Evolutionary conservation across 805 yeast genomes (phyloP).

Genomic region (Lipomyces oligophaga): DNA sequence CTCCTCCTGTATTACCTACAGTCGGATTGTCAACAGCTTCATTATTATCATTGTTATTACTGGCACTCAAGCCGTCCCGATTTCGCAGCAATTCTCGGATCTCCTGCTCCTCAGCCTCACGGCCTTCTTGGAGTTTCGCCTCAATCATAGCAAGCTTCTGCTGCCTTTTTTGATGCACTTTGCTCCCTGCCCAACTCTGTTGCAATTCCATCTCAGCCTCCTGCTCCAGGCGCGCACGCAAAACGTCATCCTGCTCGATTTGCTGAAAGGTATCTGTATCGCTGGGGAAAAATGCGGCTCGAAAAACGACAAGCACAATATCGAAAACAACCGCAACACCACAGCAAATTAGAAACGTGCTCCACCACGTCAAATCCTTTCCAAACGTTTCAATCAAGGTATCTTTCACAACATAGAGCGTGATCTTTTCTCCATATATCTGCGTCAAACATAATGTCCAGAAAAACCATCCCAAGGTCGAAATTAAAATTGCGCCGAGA

Average conservation of each 20-base stretch:
- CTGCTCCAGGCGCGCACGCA: conserved; percentile 67
- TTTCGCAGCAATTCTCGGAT: conserved; percentile 5
- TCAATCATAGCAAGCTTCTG: conserved; percentile 20
- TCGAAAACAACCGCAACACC: conserved; percentile 65
- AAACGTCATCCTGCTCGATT: conserved; percentile 63
- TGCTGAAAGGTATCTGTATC: conserved; percentile 78
- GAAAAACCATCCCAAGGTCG: conserved; percentile 77
- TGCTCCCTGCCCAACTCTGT: conserved; percentile 68
- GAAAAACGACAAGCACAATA: conserved; percentile 54
- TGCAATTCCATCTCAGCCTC: conserved; percentile 67
- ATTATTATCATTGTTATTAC: too few relatives aligned
- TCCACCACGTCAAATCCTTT: conserved; percentile 82
- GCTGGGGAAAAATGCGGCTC: conserved; percentile 55
- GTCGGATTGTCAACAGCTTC: too few relatives aligned
- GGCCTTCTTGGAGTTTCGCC: not conserved
- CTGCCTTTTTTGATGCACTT: conserved; percentile 11
- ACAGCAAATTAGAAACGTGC: conserved; percentile 54
- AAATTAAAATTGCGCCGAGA: conserved; percentile 59
- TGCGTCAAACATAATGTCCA: conserved; percentile 79
- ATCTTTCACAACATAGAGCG: conserved; percentile 57
- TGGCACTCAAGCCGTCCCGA: too few relatives aligned
- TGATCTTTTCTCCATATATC: conserved; percentile 52
- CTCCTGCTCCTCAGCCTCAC: conserved; percentile 7
- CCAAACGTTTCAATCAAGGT: conserved; percentile 76
- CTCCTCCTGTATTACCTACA: not conserved